phyloP scores from a whole-genome alignment of 495 filamentous ascomycete species.

The Neurospora hispaniola region DNA sequence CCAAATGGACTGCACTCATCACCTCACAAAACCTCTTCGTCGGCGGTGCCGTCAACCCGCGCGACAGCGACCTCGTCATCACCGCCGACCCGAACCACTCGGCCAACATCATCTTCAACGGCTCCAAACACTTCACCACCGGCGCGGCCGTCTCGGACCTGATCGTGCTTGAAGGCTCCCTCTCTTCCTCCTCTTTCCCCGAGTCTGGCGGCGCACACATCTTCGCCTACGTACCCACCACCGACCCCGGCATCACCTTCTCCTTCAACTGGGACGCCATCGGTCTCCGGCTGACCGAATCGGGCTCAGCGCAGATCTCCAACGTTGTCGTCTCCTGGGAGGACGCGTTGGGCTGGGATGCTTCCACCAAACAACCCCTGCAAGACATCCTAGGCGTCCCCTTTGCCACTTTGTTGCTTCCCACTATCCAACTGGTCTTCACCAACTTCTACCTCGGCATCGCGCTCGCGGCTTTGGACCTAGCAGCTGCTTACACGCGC shows the following conservation, averaged over 20 bases:
- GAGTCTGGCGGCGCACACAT: constrained; percentile 31
- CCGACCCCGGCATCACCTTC: constrained; percentile 44
- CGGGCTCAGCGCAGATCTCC: constrained; percentile 46
- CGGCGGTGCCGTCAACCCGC: constrained; percentile 51
- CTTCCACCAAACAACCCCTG: constrained; percentile 21
- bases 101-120: constrained; percentile 43
- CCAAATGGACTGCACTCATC: constrained; percentile 41
- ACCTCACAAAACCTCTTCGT: constrained; percentile 50
- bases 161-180: constrained; percentile 50
- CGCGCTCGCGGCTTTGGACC: constrained; percentile 40
- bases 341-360: constrained; percentile 49
- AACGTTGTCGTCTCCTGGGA: constrained; percentile 43
- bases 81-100: constrained; percentile 34
- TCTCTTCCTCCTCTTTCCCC: constrained; percentile 28
- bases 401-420: constrained; percentile 42
- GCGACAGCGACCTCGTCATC: constrained; percentile 47
- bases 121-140: constrained; percentile 52
- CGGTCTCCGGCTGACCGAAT: constrained; percentile 50
- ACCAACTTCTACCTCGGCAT: constrained; percentile 54
- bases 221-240: constrained; percentile 44
- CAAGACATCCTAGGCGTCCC: constrained; percentile 35
- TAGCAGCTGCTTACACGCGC: constrained; percentile 40
- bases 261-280: constrained; percentile 52
- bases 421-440: constrained; percentile 53
- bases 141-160: constrained; percentile 51